Percentiles rank a stretch among this genome's conserved stretches.
phyloP scores from a whole-genome alignment of 768 basidiomycete genomes.

The Leucocoprinus sp. region DNA sequence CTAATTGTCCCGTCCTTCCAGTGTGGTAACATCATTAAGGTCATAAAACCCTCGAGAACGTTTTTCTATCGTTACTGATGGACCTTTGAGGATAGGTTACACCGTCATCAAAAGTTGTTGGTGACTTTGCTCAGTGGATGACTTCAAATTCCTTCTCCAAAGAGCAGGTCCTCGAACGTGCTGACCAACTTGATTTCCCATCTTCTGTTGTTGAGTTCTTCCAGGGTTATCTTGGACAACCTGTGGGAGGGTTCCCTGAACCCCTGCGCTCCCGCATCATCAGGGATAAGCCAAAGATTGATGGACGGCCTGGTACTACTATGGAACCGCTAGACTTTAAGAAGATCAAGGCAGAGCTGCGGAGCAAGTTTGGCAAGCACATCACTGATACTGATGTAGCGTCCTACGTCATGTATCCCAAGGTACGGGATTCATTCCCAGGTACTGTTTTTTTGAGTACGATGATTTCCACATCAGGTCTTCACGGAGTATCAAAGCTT shows the following conservation, averaged over 20 bases:
- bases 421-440: conserved; percentile 39
- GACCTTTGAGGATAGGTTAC: conserved; percentile 55
- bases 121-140: conserved; percentile 99
- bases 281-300: conserved; percentile 88
- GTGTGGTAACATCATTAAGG: conserved; percentile 98
- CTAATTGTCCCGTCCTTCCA: conserved; percentile 21
- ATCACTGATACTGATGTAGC: conserved; percentile 91
- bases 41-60: conserved; percentile 14
- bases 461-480: conserved; percentile 40
- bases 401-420: conserved; percentile 98
- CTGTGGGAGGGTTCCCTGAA: conserved; percentile 98
- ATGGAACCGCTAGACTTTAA: conserved; percentile 89
- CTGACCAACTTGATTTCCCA: conserved; percentile 93
- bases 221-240: conserved; percentile 98
- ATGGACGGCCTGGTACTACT: conserved; percentile 85
- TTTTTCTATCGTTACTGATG: background rate
- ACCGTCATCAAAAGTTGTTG: conserved; percentile 97
- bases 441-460: background rate
- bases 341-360: conserved; percentile 89
- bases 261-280: conserved; percentile 88
- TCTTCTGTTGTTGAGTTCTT: conserved; percentile 97
- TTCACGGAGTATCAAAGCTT: conserved; percentile 97
- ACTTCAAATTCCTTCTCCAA: conserved; percentile 88
- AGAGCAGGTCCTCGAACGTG: conserved; percentile 77
- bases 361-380: conserved; percentile 91